Base-by-base conservation (phyloP, 495 filamentous ascomycete species). In the Apodospora peruviana region DNA sequence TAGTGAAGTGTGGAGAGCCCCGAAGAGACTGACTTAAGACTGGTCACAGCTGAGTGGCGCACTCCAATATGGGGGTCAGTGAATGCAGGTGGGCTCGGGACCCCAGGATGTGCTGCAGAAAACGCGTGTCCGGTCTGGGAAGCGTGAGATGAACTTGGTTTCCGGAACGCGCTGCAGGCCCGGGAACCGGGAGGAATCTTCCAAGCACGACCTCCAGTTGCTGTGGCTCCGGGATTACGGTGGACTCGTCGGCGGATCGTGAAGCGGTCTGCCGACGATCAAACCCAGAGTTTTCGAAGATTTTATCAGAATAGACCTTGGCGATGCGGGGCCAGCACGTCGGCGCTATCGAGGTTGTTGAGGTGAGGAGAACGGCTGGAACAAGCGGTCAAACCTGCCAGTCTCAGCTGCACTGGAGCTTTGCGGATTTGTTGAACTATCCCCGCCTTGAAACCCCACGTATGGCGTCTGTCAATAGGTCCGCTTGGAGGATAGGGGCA, bases 41-140 rank as follows among this genome's bases (percentile, higher is more conserved):
- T n/a, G n/a, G n/a, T n/a, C n/a, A 32, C 27, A 32, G 27, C 7
- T 14, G 27, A 32, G 27, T 32, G 22, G 45, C 32, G 10, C 44
- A 40, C 45, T 22, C 39, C 46, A 23, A 45, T 7, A 20, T 48
- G 45, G 40, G 43, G 44, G 44, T 53, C 23, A 37, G 24, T 53
- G 23, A 20, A 48, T 48, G 51, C 51, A 44, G 37, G 43, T 38
- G 27, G 14, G 27, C 14, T 7, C 14, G 7, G 27, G 27, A 32
- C 14, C 27, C 27, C 27, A 14, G 27, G 7, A 32, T 32, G 27
- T 14, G 27, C 7, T 14, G 27, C 7, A 32, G 27, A 7, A 14
- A 14, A 14, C 27, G 27, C 14, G 27, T 32, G 27, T 7, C 27
- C 27, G 7, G 27, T 32, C 27, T 32, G 27, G 27, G 27, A 32